Evolutionary conservation across 768 basidiomycete genomes (phyloP).

Genomic region (Tremella fuciformis): DNA sequence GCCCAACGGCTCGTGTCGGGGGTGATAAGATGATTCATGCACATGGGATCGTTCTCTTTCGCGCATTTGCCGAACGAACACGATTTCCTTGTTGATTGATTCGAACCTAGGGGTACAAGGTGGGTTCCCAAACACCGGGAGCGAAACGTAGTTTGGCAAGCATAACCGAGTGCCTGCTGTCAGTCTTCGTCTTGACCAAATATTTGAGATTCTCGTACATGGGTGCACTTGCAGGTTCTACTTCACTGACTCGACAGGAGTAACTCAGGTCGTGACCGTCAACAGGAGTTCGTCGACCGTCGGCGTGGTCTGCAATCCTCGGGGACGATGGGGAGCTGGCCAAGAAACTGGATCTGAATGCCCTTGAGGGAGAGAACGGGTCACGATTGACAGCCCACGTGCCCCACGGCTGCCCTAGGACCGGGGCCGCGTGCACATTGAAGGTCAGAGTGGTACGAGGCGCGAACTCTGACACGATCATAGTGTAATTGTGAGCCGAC

Average conservation of each 20-base stretch:
- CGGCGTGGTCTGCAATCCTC: background rate
- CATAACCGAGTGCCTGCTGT: slow-evolving; percentile 32
- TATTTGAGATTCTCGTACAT: slow-evolving; percentile 18
- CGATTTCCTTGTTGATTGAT: too few species aligned
- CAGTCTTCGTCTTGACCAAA: background rate
- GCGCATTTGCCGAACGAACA: too few species aligned
- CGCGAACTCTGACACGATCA: slow-evolving; percentile 61
- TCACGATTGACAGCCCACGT: slow-evolving; percentile 56
- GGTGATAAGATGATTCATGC: too few species aligned
- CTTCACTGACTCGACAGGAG: slow-evolving; percentile 33
- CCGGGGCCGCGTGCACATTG: slow-evolving; percentile 62
- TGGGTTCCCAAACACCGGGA: slow-evolving; percentile 21
- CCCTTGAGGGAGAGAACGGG: background rate
- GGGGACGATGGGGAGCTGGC: background rate
- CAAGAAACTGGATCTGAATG: slow-evolving; percentile 1
- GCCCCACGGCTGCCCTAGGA: slow-evolving; percentile 67
- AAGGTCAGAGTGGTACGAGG: slow-evolving; percentile 53
- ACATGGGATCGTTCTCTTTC: too few species aligned
- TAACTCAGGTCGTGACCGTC: slow-evolving; percentile 27
- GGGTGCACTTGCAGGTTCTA: slow-evolving; percentile 10
- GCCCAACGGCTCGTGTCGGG: too few species aligned
- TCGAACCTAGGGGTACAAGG: slow-evolving; percentile 23
- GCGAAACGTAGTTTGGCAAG: slow-evolving; percentile 36
- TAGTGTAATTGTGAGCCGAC: slow-evolving; percentile 66
- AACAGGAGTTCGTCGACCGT: background rate